Evolutionary conservation across 805 yeast genomes (phyloP).

Genomic region (Naumovozyma castellii): DNA sequence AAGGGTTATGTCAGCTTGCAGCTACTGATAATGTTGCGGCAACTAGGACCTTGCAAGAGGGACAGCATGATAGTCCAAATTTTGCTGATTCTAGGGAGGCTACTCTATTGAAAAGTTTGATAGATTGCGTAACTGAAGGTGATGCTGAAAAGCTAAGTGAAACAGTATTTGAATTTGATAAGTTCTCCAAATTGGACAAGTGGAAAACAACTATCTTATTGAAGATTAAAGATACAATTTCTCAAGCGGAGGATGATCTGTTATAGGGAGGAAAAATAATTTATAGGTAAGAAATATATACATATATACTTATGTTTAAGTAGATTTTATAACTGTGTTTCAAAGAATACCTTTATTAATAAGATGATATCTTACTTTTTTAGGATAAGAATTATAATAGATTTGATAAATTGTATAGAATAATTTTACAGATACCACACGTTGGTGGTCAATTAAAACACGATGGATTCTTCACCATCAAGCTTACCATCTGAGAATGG

Average conservation of each 20-base stretch:
- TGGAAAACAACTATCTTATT: constrained; percentile 80
- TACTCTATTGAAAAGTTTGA: constrained; percentile 53
- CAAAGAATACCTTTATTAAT: too few relatives aligned
- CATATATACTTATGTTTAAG: background rate
- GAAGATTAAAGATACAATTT: constrained; percentile 66
- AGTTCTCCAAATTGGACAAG: constrained; percentile 77
- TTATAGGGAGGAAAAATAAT: constrained; percentile 6
- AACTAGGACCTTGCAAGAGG: constrained; percentile 54
- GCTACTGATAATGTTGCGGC: constrained; percentile 84
- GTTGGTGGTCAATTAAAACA: background rate
- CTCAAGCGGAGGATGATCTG: constrained; percentile 62
- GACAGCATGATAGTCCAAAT: constrained; percentile 60
- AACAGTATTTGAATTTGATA: constrained; percentile 74
- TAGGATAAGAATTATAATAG: too few relatives aligned
- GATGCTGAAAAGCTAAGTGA: constrained; percentile 69
- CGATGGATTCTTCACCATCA: background rate
- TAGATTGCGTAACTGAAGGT: constrained; percentile 69
- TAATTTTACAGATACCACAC: background rate
- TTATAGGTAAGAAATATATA: too few relatives aligned
- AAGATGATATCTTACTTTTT: too few relatives aligned
- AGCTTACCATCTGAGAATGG: constrained; percentile 4
- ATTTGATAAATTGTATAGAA: too few relatives aligned
- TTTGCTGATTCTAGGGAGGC: constrained; percentile 69
- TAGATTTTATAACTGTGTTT: too few relatives aligned
- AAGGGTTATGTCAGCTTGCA: constrained; percentile 74